Evolutionary conservation across 2,329 filamentous ascomycete species (phyloP).

Genomic region (Trichothecium roseum): DNA sequence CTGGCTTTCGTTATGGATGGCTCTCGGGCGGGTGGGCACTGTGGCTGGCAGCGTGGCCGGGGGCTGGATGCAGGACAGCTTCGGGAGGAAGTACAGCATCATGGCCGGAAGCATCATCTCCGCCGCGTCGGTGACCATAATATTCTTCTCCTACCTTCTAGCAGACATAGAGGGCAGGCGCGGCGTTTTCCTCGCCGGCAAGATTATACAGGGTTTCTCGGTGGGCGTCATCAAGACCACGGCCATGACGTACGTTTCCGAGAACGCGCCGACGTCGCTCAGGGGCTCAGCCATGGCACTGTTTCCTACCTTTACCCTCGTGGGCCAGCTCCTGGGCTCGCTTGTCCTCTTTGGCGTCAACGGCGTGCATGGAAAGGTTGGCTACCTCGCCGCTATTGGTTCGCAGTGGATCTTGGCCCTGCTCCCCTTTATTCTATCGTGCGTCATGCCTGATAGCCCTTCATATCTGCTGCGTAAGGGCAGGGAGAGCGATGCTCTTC

Average conservation of each 20-base stretch:
- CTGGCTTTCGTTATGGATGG: constrained; percentile 18
- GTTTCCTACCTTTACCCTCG: constrained; percentile 14
- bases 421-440: constrained; percentile 11
- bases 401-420: constrained; percentile 14
- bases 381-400: constrained; percentile 14
- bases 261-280: constrained; percentile 15
- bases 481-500: constrained; percentile 8
- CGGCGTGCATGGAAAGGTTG: constrained; percentile 6
- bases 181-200: constrained; percentile 13
- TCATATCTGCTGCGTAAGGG: constrained; percentile 11
- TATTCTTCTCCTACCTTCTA: constrained; percentile 16
- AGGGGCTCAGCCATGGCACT: constrained; percentile 17
- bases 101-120: constrained; percentile 14
- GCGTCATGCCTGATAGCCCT: constrained; percentile 16
- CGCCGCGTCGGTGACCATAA: constrained; percentile 10
- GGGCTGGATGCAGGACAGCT: constrained; percentile 16
- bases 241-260: constrained; percentile 10
- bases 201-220: constrained; percentile 15
- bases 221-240: constrained; percentile 10
- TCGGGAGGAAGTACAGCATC: constrained; percentile 15
- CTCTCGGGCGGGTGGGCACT: constrained; percentile 11
- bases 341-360: constrained; percentile 14
- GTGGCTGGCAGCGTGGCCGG: constrained; percentile 14
- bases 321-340: constrained; percentile 15
- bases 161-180: constrained; percentile 7